These are phyloP conservation scores for Phtheirospermum japonicum DNA, from an alignment of 257 asterid genomes.

Conservation along the genomic window DNA sequence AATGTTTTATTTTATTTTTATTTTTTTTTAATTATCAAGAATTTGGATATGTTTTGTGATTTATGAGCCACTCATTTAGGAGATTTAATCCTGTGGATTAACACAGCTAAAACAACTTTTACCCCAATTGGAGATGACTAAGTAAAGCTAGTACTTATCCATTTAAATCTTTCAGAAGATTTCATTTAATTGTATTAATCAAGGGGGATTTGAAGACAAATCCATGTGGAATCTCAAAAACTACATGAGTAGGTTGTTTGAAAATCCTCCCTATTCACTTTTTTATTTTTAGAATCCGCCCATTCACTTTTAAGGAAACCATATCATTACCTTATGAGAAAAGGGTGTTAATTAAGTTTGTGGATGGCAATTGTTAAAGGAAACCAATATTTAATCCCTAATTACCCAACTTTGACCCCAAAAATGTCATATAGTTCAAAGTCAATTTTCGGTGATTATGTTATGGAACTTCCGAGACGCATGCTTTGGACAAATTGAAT, in stretches of 20 bases:
- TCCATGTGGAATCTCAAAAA: constrained; percentile 25
- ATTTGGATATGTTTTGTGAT: not conserved
- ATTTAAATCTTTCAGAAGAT: constrained; percentile 20
- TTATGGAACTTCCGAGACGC: not conserved
- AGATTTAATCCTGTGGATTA: constrained; percentile 1
- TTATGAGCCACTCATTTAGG: constrained; percentile 25
- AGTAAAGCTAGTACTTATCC: constrained; percentile 24
- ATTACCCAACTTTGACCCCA: constrained; percentile 9
- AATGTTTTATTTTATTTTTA: too few species aligned
- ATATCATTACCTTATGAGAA: constrained; percentile 21
- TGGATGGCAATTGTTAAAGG: constrained; percentile 15
- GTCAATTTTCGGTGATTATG: constrained; percentile 20
- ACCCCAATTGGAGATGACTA: constrained; percentile 15
- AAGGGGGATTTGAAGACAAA: constrained; percentile 13
- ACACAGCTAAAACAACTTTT: not conserved
- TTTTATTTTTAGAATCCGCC: too few species aligned
- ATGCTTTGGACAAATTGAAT: not conserved
- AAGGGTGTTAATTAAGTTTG: not conserved
- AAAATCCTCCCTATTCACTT: constrained; percentile 7
- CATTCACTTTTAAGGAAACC: constrained; percentile 30
- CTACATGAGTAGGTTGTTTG: constrained; percentile 37
- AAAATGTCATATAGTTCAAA: not conserved
- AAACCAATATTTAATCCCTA: constrained; percentile 13
- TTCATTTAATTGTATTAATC: constrained; percentile 12
- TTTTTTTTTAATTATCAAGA: not conserved